Evolutionary conservation across 805 yeast genomes (phyloP).

Genomic region (Wilhelminamyces savonicus): DNA sequence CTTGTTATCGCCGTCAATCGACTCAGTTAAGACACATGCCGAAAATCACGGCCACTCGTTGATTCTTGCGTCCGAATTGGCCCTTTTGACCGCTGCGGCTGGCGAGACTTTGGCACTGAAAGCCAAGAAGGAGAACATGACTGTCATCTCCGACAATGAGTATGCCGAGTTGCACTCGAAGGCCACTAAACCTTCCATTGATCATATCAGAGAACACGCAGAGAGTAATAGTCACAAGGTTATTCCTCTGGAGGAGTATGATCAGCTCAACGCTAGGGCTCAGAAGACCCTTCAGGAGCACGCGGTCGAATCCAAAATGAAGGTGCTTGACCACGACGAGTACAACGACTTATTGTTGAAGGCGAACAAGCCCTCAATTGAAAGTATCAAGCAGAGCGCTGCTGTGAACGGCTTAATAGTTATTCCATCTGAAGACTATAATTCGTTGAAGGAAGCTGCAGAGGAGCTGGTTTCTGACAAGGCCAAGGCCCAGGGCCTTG

Average conservation of each 20-base stretch:
- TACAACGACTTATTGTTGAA: slow-evolving; percentile 12
- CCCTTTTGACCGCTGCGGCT: no score
- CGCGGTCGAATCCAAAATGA: no score
- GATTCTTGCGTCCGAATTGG: no score
- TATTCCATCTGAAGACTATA: slow-evolving; percentile 5
- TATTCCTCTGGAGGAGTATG: no score
- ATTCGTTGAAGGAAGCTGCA: slow-evolving; percentile 2
- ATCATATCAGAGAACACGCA: no score
- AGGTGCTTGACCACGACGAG: slow-evolving; percentile 9
- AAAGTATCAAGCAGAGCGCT: slow-evolving; percentile 19
- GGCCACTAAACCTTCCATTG: no score
- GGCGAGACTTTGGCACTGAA: slow-evolving; percentile 1
- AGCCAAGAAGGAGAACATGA: slow-evolving; percentile 1
- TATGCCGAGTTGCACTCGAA: slow-evolving; percentile 1
- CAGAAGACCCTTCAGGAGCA: no score
- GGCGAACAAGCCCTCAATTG: slow-evolving; percentile 19
- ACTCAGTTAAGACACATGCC: no score
- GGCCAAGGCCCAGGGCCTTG: slow-evolving; percentile 3
- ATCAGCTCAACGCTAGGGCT: no score
- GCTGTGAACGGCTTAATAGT: slow-evolving; percentile 20
- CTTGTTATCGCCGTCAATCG: no score
- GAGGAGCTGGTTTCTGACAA: slow-evolving; percentile 5
- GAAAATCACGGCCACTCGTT: no score
- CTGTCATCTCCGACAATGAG: slow-evolving; percentile 4
- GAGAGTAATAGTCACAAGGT: no score